Conservation (phyloP, 1,284 basidiomycete species). For the Apiotrichum veenhuisii region DNA sequence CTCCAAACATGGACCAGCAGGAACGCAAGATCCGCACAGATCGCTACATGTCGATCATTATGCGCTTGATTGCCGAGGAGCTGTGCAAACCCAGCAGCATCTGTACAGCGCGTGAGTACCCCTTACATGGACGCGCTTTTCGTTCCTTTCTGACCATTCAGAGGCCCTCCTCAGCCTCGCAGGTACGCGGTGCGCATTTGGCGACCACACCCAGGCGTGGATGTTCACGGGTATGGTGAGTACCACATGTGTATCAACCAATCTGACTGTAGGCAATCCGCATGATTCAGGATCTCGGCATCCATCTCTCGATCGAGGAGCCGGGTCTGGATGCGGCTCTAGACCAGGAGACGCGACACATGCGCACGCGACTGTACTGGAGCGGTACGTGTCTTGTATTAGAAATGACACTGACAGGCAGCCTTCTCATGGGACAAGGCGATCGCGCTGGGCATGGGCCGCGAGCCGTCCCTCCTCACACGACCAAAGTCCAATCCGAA, state of each 20-base stretch:
- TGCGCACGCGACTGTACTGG: constrained; percentile 24
- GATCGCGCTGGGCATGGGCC: constrained; percentile 20
- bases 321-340: constrained; percentile 19
- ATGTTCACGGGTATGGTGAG: constrained; percentile 24
- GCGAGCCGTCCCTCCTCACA: constrained; percentile 18
- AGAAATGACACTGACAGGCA: background rate
- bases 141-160: constrained; percentile 1
- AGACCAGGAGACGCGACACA: constrained; percentile 20
- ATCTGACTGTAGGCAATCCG: constrained; percentile 10
- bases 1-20: constrained; percentile 15
- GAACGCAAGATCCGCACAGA: constrained; percentile 17
- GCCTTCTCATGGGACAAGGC: constrained; percentile 24
- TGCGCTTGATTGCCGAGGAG: constrained; percentile 22
- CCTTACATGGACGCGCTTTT: background rate
- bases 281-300: constrained; percentile 22
- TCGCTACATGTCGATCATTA: constrained; percentile 21
- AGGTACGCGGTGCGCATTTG: constrained; percentile 20
- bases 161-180: constrained; percentile 21
- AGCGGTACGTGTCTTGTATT: background rate
- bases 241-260: background rate
- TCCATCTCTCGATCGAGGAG: constrained; percentile 25
- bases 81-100: constrained; percentile 19
- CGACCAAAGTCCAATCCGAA: constrained; percentile 10
- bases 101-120: constrained; percentile 11
- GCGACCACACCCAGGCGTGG: constrained; percentile 26